Percentiles rank a stretch among this genome's conserved stretches.
These are phyloP conservation scores for Cyberlindnera samutprakarnensis DNA, from an alignment of 805 yeast species.

Conservation along the genomic window DNA sequence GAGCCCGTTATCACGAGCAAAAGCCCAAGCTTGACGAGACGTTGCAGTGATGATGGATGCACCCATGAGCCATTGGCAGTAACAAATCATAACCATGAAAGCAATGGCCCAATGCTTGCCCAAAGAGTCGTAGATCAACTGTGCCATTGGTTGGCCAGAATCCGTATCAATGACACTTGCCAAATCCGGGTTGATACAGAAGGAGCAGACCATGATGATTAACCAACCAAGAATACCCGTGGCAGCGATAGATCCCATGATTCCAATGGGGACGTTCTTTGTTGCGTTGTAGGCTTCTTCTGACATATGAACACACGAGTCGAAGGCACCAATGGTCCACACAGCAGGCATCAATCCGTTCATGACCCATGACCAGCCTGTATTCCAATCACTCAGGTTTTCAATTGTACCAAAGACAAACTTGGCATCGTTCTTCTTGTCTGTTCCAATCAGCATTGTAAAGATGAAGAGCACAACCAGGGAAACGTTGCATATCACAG, in stretches of 20 bases:
- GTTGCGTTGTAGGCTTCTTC: conserved; percentile 63
- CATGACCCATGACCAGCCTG: conserved; percentile 46
- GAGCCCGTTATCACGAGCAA: conserved; percentile 69
- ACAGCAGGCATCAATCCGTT: conserved; percentile 54
- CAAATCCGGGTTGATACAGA: conserved; percentile 35
- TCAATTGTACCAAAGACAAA: conserved; percentile 47
- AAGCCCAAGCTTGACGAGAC: conserved; percentile 69
- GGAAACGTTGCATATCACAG: conserved; percentile 46
- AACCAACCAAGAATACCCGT: conserved; percentile 54
- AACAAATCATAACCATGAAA: conserved; percentile 48
- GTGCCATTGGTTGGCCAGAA: conserved; percentile 58
- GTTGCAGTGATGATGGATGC: conserved; percentile 54
- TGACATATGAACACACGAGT: conserved; percentile 63
- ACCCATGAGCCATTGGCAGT: conserved; percentile 62
- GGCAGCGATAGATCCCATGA: conserved; percentile 45
- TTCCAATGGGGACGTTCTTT: conserved; percentile 55
- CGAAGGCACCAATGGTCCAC: conserved; percentile 73
- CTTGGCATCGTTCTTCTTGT: conserved; percentile 33
- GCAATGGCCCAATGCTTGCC: conserved; percentile 62
- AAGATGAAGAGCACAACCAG: conserved; percentile 49
- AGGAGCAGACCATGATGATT: conserved; percentile 45
- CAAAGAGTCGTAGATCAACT: conserved; percentile 49
- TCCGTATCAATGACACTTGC: conserved; percentile 24
- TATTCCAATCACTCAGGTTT: conserved; percentile 45
- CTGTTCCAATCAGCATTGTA: conserved; percentile 57